A percentile compares a stretch with the other conserved stretches of the same genome.
Evolutionary conservation across 768 basidiomycete species (phyloP).

Genomic region (Tulasnella sp.): DNA sequence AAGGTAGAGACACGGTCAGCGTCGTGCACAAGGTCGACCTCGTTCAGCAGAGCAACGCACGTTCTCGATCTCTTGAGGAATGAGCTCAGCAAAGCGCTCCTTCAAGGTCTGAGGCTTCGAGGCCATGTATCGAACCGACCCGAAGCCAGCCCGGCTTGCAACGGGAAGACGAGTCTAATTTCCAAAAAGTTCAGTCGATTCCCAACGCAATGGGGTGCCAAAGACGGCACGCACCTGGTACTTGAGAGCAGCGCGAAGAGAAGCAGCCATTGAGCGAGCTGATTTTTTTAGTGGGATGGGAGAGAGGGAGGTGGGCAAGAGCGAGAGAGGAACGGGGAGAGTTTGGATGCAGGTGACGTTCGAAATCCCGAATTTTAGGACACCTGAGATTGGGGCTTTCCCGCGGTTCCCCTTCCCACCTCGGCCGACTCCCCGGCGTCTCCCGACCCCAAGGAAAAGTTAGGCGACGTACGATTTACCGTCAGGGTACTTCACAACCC

Average conservation of each 20-base stretch:
- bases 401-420: not conserved
- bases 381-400: conserved; percentile 1
- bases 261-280: conserved; percentile 9
- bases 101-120: conserved; percentile 68
- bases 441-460: not conserved
- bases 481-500: not conserved
- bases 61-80: conserved; percentile 74
- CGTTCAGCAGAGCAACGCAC: conserved; percentile 25
- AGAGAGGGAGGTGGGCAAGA: not conserved
- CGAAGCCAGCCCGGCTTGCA: not conserved
- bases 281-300: not conserved
- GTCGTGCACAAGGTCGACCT: not conserved
- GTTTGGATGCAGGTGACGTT: not conserved
- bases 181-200: conserved; percentile 5
- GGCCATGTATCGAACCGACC: not conserved
- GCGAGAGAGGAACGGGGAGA: not conserved
- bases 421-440: not conserved
- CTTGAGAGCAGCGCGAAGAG: conserved; percentile 13
- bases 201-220: not conserved
- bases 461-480: not conserved
- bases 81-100: conserved; percentile 87
- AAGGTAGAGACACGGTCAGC: not conserved
- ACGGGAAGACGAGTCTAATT: conserved; percentile 8
- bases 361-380: not conserved
- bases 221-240: conserved; percentile 7